Base-by-base conservation (phyloP, 2,329 filamentous ascomycete genomes). In the Ambrosiella xylebori region DNA sequence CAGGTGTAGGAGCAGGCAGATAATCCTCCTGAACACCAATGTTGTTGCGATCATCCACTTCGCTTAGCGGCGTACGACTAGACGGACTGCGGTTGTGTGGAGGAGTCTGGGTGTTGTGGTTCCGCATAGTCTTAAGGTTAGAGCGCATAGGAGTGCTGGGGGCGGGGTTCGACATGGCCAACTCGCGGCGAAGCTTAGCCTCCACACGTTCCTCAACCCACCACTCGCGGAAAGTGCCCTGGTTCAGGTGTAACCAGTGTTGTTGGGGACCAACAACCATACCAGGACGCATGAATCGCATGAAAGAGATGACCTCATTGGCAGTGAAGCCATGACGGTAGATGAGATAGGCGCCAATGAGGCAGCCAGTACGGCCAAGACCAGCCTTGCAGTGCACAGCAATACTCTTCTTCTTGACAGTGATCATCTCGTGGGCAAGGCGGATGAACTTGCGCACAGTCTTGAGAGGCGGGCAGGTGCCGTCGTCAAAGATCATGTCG, bases 401-500 rank as follows among this genome's bases (percentile, higher is more conserved):
- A 63, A 98, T 96, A 51, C 85, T 86, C 77, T 89, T 90, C 71
- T 90, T 88, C 73, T 86, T 87, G 55, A 90, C 78, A 0, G 84
- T 90, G 66, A 98, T 98, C 71, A 86, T 95, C 68, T 95, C 86
- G 67, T 97, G 93, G 1, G 93, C 90, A 60, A 98, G 77, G 64
- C 88, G 88, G 70, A 98, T 91, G 69, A 98, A 98, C 68, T 90
- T 90, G 64, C 88, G 83, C 36, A 98, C 93, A n/a, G 90, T 84
- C 15, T 81, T 81, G 56, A 98, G 75, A 1, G 88, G 83, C 19
- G 93, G 93, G 69, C 93, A 98, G 3, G 93, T 98, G 63, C 93
- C 93, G 65, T 98, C 93, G 66, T 97, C 93, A 67, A 98, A 98
- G 66, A 98, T 97, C 93, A 98, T 98, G 72, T 98, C 93, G 45